Conservation (phyloP, 306 rosid species). For the Vigna unguiculata region DNA sequence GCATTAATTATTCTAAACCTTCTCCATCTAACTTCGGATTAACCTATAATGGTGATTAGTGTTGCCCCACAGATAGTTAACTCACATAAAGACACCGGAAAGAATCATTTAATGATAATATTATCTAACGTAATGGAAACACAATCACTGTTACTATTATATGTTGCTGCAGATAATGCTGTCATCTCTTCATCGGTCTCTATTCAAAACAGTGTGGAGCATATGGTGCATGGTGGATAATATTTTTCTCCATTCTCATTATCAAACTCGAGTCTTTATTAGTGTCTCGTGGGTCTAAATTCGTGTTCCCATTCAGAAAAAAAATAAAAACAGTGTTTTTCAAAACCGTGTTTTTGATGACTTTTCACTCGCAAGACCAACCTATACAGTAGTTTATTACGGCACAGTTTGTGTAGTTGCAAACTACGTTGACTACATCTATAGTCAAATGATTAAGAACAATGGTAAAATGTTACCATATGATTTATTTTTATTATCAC, state of each 20-base stretch:
- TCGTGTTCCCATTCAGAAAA: slow-evolving; percentile 29
- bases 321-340: neutral
- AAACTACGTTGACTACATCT: neutral
- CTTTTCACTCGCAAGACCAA: slow-evolving; percentile 35
- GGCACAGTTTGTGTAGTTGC: neutral
- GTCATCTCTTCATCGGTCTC: neutral
- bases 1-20: too few species aligned
- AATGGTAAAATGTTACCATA: neutral
- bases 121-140: too few species aligned
- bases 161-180: slow-evolving; percentile 2
- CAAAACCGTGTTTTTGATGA: slow-evolving; percentile 49
- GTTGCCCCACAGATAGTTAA: slow-evolving; percentile 3
- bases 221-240: neutral
- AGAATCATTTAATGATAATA: neutral
- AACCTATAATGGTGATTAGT: neutral
- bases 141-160: neutral
- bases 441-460: neutral
- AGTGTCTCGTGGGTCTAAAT: slow-evolving; percentile 18
- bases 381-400: neutral
- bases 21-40: neutral
- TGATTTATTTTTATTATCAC: neutral
- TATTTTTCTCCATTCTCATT: slow-evolving; percentile 33
- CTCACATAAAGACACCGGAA: neutral
- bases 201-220: neutral
- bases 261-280: slow-evolving; percentile 11